Evolutionary conservation across 306 rosid species (phyloP), one percentile per base, ranked within the genome.

Genomic region (Spatholobus suberectus): DNA sequence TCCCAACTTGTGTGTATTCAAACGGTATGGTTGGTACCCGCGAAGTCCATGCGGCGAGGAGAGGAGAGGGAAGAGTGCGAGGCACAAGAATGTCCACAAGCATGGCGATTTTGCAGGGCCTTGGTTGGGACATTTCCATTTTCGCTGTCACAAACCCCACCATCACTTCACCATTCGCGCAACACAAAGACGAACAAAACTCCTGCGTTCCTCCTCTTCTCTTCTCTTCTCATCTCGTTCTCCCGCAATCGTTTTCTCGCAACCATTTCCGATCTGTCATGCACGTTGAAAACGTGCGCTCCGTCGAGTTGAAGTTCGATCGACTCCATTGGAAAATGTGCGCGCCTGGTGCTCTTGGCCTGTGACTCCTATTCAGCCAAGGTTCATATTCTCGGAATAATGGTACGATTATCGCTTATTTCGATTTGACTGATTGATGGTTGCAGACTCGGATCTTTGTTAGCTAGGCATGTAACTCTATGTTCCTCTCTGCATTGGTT

Each of bases 51-150:
- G 81, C 65, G 61, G 20, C 54, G 58, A 54, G 70, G 80, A 11
- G 73, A 70, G 82, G 76, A 32, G 83, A 14, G 82, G 23, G 62
- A 77, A 65, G 82, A 63, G 83, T 82, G 81, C 85, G 92, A 76
- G 54, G 89, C 92, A 88, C 92, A 87, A 82, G 90, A 85, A 73
- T 52, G 70, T 84, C 90, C 89, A 54, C 78, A 83, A 80, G 59
- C 58, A 83, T 90, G 97, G 93, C 94, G 90, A 89, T 79, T 86
- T 61, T 89, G 89, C 85, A 86, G 97, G 94, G 49, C 55, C 40
- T 80, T 81, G 37, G 46, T 80, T 81, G 37, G 46, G 81, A 70
- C 66, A 80, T 73, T 84, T 80, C 69, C 66, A 80, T 73, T 84
- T 80, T 63, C 79, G 34, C 77, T 77, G 63, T 85, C 91, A 75